Conservation (phyloP, 106 monocot species). For the Platanthera guangdongensis region DNA sequence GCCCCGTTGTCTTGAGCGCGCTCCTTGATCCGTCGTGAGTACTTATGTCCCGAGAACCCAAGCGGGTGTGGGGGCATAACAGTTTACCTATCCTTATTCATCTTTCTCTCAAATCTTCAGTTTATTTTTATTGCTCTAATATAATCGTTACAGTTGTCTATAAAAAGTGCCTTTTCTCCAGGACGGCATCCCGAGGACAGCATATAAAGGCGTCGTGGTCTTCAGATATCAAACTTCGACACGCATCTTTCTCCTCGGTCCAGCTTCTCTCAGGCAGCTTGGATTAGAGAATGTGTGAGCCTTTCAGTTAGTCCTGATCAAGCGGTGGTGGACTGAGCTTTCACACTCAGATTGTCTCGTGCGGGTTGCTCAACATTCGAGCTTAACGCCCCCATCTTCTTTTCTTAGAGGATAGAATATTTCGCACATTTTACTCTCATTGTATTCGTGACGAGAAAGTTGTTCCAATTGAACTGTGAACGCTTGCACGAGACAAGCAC, state of each 20-base stretch:
- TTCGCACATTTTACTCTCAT: neutral
- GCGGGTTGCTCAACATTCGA: too few species aligned
- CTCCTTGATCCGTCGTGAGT: too few species aligned
- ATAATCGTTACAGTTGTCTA: neutral
- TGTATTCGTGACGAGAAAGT: neutral
- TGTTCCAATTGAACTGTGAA: neutral
- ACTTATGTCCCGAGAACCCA: too few species aligned
- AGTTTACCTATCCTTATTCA: neutral
- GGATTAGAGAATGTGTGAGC: slow-evolving; percentile 21
- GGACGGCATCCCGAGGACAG: slow-evolving; percentile 94
- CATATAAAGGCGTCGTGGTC: slow-evolving; percentile 94
- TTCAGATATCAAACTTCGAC: slow-evolving; percentile 64
- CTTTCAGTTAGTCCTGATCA: neutral
- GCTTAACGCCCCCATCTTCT: too few species aligned
- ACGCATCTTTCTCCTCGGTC: slow-evolving; percentile 75
- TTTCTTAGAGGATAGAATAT: too few species aligned
- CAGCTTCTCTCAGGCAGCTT: slow-evolving; percentile 69
- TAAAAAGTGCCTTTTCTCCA: slow-evolving; percentile 12
- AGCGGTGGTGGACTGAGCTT: too few species aligned
- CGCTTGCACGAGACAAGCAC: neutral
- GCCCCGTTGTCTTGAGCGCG: too few species aligned
- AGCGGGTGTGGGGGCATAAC: too few species aligned
- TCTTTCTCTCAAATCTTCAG: neutral
- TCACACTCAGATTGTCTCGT: too few species aligned
- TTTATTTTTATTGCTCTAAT: neutral